Evolutionary conservation across 2,329 filamentous ascomycete genomes (phyloP).

Genomic region (Tricladium varicosporioides): DNA sequence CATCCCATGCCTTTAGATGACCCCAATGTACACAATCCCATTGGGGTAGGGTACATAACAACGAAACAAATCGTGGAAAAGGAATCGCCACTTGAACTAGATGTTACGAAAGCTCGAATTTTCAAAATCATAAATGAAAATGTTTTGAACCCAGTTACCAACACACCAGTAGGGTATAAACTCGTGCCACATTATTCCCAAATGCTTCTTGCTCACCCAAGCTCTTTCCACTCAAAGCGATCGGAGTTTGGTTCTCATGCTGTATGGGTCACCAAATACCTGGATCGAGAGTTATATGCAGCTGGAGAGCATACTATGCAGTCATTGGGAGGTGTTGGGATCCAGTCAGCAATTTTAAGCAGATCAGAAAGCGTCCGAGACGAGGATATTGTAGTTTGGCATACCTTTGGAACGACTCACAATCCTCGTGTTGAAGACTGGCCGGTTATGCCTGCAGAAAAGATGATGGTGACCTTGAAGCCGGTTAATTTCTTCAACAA

Average conservation of each 20-base stretch:
- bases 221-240: slow-evolving; percentile 82
- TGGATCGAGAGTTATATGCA: slow-evolving; percentile 40
- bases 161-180: slow-evolving; percentile 82
- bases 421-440: slow-evolving; percentile 87
- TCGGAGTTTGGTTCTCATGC: slow-evolving; percentile 67
- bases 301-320: slow-evolving; percentile 36
- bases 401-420: slow-evolving; percentile 85
- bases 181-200: slow-evolving; percentile 83
- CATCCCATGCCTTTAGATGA: slow-evolving; percentile 36
- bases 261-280: slow-evolving; percentile 85
- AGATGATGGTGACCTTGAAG: slow-evolving; percentile 70
- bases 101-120: slow-evolving; percentile 54
- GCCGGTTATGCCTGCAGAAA: slow-evolving; percentile 84
- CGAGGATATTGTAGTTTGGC: slow-evolving; percentile 85
- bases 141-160: slow-evolving; percentile 77
- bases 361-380: slow-evolving; percentile 88
- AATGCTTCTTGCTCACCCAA: slow-evolving; percentile 71
- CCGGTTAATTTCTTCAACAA: slow-evolving; percentile 56
- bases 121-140: slow-evolving; percentile 87
- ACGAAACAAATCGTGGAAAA: neutral
- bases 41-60: slow-evolving; percentile 48
- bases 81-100: neutral
- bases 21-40: slow-evolving; percentile 47
- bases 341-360: slow-evolving; percentile 66
- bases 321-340: slow-evolving; percentile 27